Conservation (phyloP, 208 protist species). For the Acanthamoeba triangularis region DNA sequence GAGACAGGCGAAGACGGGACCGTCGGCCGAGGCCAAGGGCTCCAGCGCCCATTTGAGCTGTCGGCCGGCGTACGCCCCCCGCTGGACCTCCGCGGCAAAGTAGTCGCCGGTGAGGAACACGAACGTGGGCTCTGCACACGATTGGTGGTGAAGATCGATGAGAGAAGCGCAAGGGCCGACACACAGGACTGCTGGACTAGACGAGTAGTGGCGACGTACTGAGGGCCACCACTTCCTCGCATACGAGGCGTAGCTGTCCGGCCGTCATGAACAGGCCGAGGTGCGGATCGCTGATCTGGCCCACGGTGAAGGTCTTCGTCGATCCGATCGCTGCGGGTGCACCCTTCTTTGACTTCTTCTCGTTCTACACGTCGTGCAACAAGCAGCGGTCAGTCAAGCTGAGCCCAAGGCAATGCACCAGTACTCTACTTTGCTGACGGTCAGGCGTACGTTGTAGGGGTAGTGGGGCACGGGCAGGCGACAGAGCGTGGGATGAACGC, state of each 20-base stretch:
- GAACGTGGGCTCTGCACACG: constrained; percentile 35
- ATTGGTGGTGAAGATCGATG: no score
- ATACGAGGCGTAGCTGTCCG: background rate
- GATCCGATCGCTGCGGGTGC: background rate
- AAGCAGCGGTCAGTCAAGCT: no score
- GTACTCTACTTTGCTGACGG: no score
- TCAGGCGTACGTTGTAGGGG: background rate
- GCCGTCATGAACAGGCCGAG: constrained; percentile 43
- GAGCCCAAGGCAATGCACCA: no score
- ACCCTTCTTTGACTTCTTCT: background rate
- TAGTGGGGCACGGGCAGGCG: background rate
- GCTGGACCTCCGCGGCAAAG: constrained; percentile 20
- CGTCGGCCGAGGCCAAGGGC: background rate
- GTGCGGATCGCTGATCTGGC: constrained; percentile 58
- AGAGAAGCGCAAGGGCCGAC: background rate
- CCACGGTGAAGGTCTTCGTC: constrained; percentile 3
- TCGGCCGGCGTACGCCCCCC: background rate
- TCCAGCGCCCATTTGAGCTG: constrained; percentile 62
- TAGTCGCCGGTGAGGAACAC: constrained; percentile 38
- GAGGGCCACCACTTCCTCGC: constrained; percentile 2
- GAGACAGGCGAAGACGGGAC: constrained; percentile 18
- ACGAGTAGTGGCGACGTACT: no score
- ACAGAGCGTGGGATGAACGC: background rate
- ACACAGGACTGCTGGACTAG: background rate
- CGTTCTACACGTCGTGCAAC: background rate